Evolutionary conservation across 169 alveolate genomes (phyloP).

Genomic region (Cryptosporidium felis): DNA sequence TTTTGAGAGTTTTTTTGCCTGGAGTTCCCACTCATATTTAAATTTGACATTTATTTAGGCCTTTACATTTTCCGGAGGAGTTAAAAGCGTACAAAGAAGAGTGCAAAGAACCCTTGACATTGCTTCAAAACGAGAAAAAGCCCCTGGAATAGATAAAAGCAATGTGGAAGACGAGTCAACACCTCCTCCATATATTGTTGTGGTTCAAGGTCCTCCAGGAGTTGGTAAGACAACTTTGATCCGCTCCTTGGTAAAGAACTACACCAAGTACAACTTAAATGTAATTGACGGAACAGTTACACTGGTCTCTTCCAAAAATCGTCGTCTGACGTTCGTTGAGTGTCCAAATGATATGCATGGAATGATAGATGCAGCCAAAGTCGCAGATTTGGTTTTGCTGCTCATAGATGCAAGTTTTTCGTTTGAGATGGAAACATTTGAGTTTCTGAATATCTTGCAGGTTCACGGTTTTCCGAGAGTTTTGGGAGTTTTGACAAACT

Average conservation of each 20-base stretch:
- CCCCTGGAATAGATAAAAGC: slow-evolving; percentile 81
- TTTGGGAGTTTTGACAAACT: slow-evolving; percentile 96
- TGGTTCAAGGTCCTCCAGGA: slow-evolving; percentile 94
- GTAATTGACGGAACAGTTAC: slow-evolving; percentile 92
- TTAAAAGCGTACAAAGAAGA: slow-evolving; percentile 86
- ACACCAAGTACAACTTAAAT: slow-evolving; percentile 86
- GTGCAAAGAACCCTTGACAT: slow-evolving; percentile 88
- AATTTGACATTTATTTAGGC: slow-evolving; percentile 73
- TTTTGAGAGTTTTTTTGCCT: background rate
- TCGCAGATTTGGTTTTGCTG: slow-evolving; percentile 95
- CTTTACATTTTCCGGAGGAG: slow-evolving; percentile 92
- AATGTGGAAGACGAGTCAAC: slow-evolving; percentile 41
- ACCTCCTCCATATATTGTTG: slow-evolving; percentile 87
- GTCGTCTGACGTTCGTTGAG: slow-evolving; percentile 95
- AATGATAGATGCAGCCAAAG: slow-evolving; percentile 97
- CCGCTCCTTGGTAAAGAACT: slow-evolving; percentile 95
- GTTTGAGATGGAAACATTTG: slow-evolving; percentile 99
- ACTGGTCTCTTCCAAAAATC: slow-evolving; percentile 91
- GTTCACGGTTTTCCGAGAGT: slow-evolving; percentile 92
- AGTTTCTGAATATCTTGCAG: slow-evolving; percentile 94
- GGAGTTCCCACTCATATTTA: background rate
- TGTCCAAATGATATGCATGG: slow-evolving; percentile 93
- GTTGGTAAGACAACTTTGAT: slow-evolving; percentile 97
- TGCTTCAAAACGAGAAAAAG: slow-evolving; percentile 84
- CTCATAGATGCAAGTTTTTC: slow-evolving; percentile 95